Evolutionary conservation across 148 eudicot genomes (phyloP).

Genomic region (Chenopodium suecicum): DNA sequence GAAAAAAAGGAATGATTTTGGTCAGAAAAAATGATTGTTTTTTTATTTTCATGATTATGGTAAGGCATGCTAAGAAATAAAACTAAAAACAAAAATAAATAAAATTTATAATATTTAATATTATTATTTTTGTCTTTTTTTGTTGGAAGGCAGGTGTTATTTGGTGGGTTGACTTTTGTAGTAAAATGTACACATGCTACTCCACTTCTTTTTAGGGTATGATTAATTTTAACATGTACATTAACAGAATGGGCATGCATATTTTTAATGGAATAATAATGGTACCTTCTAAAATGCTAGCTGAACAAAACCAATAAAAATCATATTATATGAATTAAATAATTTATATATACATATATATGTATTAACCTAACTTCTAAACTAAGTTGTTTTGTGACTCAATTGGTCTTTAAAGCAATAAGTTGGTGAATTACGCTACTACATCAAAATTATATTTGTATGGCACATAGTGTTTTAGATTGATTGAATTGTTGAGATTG

Average conservation of each 20-base stretch:
- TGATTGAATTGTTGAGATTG: not conserved
- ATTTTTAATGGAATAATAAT: not conserved
- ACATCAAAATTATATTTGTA: not conserved
- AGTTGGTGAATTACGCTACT: not conserved
- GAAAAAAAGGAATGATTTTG: not conserved
- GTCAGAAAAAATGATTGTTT: not conserved
- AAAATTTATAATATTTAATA: too few relatives aligned
- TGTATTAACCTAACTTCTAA: not conserved
- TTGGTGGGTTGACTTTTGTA: slow-evolving; percentile 2
- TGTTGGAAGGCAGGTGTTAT: slow-evolving; percentile 7
- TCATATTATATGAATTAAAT: not conserved
- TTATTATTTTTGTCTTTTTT: too few relatives aligned
- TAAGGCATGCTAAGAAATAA: not conserved
- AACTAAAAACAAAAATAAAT: too few relatives aligned
- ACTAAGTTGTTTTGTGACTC: not conserved
- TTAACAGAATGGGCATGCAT: not conserved
- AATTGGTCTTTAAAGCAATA: not conserved
- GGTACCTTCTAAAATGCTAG: not conserved
- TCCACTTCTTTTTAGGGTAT: slow-evolving; percentile 2
- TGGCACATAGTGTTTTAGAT: not conserved
- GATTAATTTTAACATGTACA: not conserved
- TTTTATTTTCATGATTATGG: not conserved
- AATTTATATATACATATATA: too few relatives aligned
- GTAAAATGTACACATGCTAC: slow-evolving; percentile 14
- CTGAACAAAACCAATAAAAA: not conserved